Evolutionary conservation across 129 eudicot species (phyloP).

Genomic region (Glebionis coronaria): DNA sequence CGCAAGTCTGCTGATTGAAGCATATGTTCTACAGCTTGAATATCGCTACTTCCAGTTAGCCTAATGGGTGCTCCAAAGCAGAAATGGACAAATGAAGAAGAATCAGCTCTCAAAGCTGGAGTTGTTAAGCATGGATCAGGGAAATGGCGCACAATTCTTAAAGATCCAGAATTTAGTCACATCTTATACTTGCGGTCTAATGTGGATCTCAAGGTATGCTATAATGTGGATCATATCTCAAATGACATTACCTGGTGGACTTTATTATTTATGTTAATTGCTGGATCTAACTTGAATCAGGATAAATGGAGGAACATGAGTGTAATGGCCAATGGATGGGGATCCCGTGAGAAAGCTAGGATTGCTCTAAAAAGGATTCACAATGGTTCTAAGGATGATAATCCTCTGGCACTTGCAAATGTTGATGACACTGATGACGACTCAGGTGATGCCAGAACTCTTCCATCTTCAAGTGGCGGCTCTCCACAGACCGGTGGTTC

Average conservation of each 20-base stretch:
- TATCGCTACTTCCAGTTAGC: slow-evolving; percentile 3
- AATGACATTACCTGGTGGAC: neutral
- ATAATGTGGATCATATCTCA: slow-evolving; percentile 1
- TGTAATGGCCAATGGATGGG: slow-evolving; percentile 96
- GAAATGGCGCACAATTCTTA: slow-evolving; percentile 97
- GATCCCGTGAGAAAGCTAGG: slow-evolving; percentile 88
- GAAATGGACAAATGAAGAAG: slow-evolving; percentile 97
- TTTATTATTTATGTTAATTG: neutral
- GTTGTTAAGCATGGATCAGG: slow-evolving; percentile 96
- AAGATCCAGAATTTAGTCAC: slow-evolving; percentile 90
- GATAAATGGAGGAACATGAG: slow-evolving; percentile 99
- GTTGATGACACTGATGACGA: slow-evolving; percentile 71
- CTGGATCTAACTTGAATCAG: slow-evolving; percentile 32
- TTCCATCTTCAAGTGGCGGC: slow-evolving; percentile 64
- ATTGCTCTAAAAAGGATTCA: slow-evolving; percentile 70
- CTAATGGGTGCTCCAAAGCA: slow-evolving; percentile 97
- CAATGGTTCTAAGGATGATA: slow-evolving; percentile 57
- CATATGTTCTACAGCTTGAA: slow-evolving; percentile 24
- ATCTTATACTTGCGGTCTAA: slow-evolving; percentile 80
- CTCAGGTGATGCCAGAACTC: slow-evolving; percentile 48
- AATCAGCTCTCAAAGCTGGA: slow-evolving; percentile 96
- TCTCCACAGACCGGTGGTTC: slow-evolving; percentile 70
- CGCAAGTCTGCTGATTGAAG: neutral
- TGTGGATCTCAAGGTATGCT: slow-evolving; percentile 85
- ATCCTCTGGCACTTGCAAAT: slow-evolving; percentile 36